A percentile compares a stretch with the other conserved stretches of the same genome.
Conservation (phyloP, 2,329 filamentous ascomycete genomes). For the Juglanconis oblonga region DNA sequence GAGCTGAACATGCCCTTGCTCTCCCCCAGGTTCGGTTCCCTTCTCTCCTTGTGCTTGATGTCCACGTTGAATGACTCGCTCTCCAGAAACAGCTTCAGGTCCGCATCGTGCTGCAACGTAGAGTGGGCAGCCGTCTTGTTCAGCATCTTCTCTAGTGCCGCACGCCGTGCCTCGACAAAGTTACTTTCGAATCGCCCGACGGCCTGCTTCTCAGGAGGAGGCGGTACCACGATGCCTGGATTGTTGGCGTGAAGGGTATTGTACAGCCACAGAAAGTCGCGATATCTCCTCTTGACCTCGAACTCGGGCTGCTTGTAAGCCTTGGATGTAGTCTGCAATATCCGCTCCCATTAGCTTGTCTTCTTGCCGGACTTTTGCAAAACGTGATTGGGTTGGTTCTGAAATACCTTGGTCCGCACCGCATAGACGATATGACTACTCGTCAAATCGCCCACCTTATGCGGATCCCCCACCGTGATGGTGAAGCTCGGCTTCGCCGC, state of each 20-base stretch:
- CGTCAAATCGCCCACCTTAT: constrained; percentile 95
- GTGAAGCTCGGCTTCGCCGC: constrained; percentile 88
- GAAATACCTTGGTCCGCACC: constrained; percentile 79
- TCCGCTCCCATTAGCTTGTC: constrained; percentile 11
- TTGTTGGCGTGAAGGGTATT: constrained; percentile 92
- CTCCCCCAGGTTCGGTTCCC: constrained; percentile 80
- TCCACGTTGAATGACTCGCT: constrained; percentile 95
- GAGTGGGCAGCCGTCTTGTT: constrained; percentile 92
- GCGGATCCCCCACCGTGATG: constrained; percentile 91
- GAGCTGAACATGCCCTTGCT: constrained; percentile 92
- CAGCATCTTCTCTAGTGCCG: constrained; percentile 93
- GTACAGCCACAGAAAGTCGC: constrained; percentile 97
- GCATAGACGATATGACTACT: constrained; percentile 98
- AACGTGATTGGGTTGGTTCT: background rate
- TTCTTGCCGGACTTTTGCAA: background rate
- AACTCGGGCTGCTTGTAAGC: constrained; percentile 92
- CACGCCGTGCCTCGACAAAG: constrained; percentile 89
- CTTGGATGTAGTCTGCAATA: constrained; percentile 80
- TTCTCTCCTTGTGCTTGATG: constrained; percentile 94
- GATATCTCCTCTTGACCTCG: constrained; percentile 87
- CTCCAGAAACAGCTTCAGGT: constrained; percentile 94
- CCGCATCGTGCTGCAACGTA: constrained; percentile 85
- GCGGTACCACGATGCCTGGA: constrained; percentile 90
- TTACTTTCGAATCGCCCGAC: constrained; percentile 94
- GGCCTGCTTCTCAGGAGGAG: constrained; percentile 95